Evolutionary conservation across 495 filamentous ascomycete species (phyloP), one percentile per base, ranked within the genome.

Genomic region (Amniculicola lignicola): DNA sequence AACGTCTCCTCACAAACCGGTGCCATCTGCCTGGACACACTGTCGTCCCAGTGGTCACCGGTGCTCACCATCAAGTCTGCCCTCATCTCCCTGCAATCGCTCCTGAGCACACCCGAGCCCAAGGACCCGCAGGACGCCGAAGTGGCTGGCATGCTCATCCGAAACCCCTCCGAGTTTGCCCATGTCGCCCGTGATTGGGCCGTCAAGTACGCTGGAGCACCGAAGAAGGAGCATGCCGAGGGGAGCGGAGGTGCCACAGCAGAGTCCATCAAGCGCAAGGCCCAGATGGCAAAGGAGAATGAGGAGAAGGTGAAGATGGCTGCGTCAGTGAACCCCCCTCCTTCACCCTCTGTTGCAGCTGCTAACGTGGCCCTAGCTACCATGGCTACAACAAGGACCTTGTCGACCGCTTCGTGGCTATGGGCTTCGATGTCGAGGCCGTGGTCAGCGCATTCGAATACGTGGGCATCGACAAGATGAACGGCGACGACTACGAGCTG

Each of bases 1-100:
- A 98, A 98, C 71, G 82, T 98, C 72, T 90, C 85, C 79, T 91
- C 86, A 65, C 88, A 95, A 70, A 98, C 93, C 92, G 93, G 93
- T 15, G 94, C 93, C 16, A 98, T 98, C 67, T 98, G 93, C 69
- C 85, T 98, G 39, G 93, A 98, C 65, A 98, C 91, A 0, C 81
- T 98, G 15, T 86, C 88, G 11, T 75, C 80, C 27, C 88, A 86
- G 55, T 98, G 93, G 93, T 93, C 90, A 4, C 93, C 93, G 0
- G 90, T 97, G 12, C 79, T 96, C 39, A 98, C 91, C 1, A 90
- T 98, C 68, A 97, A 96, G 74, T 93, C 89, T 42, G 88, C 94
- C 24, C 80, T 98, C 22, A 79, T 97, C 47, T 96, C 91, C 12
- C 75, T 98, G 15, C 92, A 96, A 69, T 92, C 88, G 38, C 82